Percentiles rank a stretch among this genome's conserved stretches.
Evolutionary conservation across 192 early-diverging fungal species (phyloP).

Genomic region (Coemansia brasiliensis): DNA sequence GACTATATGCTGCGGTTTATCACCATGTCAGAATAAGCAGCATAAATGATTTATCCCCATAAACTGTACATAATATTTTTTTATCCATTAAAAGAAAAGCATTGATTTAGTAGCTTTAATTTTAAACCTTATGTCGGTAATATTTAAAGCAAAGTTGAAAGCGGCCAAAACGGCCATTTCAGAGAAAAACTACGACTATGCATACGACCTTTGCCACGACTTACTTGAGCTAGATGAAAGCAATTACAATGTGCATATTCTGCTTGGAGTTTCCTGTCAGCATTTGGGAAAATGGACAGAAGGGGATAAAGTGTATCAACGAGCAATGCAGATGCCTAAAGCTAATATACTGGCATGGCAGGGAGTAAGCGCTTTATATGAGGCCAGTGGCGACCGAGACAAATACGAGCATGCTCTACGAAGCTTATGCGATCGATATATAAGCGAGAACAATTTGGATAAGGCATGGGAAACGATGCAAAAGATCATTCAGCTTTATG

Average conservation of each 20-base stretch:
- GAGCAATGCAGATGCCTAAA: constrained; percentile 59
- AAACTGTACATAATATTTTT: not conserved
- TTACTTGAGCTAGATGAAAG: constrained; percentile 45
- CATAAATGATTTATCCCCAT: not conserved
- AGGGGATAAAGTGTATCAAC: constrained; percentile 59
- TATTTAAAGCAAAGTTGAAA: constrained; percentile 55
- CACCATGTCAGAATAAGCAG: not conserved
- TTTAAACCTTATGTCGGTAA: constrained; percentile 36
- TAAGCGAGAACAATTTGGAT: constrained; percentile 41
- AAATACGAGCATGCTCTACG: constrained; percentile 34
- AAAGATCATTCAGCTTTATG: constrained; percentile 58
- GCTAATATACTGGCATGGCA: constrained; percentile 68
- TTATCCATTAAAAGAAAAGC: not conserved
- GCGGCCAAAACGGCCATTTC: constrained; percentile 44
- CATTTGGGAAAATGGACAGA: constrained; percentile 60
- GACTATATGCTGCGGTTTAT: constrained; percentile 70
- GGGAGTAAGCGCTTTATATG: constrained; percentile 65
- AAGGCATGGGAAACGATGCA: constrained; percentile 57
- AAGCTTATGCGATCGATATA: constrained; percentile 26
- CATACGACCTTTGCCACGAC: constrained; percentile 52
- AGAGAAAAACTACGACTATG: constrained; percentile 49
- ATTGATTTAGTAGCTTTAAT: not conserved
- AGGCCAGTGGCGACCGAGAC: constrained; percentile 25
- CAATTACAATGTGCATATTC: constrained; percentile 56
- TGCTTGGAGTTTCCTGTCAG: constrained; percentile 68